Evolutionary conservation across 345 rosid genomes (phyloP).

Genomic region (Mangifera indica): DNA sequence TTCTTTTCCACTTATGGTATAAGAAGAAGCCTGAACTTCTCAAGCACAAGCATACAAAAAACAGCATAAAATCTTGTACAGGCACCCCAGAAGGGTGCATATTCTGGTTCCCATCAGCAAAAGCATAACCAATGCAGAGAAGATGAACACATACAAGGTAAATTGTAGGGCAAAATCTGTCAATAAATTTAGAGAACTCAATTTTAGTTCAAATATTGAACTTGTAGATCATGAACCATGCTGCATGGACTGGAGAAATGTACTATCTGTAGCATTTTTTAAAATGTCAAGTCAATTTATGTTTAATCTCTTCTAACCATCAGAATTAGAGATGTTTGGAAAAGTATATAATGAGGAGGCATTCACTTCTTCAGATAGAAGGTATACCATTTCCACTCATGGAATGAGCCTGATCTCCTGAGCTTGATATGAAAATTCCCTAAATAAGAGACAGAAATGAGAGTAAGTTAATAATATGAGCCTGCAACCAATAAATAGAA

Average conservation of each 20-base stretch:
- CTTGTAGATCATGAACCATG: background rate
- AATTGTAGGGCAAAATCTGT: background rate
- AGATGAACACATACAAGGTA: background rate
- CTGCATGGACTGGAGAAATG: background rate
- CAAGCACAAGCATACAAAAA: background rate
- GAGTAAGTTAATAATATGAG: background rate
- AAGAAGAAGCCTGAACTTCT: no score
- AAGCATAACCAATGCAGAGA: background rate
- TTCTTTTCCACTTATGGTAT: no score
- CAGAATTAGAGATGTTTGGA: background rate
- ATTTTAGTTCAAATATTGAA: conserved; percentile 4
- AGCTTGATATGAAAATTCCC: conserved; percentile 96
- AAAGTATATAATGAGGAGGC: conserved; percentile 7
- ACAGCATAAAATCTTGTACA: background rate
- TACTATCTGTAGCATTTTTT: background rate
- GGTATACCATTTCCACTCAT: conserved; percentile 88
- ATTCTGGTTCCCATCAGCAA: background rate
- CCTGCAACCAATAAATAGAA: background rate
- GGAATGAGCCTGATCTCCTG: conserved; percentile 93
- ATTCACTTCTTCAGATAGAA: conserved; percentile 14
- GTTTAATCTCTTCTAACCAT: background rate
- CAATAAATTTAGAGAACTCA: background rate
- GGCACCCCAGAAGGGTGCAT: background rate
- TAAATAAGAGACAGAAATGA: conserved; percentile 20
- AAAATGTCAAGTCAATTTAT: background rate